phyloP scores from a whole-genome alignment of 2,329 filamentous ascomycete genomes.

The Samsoniella hepiali region DNA sequence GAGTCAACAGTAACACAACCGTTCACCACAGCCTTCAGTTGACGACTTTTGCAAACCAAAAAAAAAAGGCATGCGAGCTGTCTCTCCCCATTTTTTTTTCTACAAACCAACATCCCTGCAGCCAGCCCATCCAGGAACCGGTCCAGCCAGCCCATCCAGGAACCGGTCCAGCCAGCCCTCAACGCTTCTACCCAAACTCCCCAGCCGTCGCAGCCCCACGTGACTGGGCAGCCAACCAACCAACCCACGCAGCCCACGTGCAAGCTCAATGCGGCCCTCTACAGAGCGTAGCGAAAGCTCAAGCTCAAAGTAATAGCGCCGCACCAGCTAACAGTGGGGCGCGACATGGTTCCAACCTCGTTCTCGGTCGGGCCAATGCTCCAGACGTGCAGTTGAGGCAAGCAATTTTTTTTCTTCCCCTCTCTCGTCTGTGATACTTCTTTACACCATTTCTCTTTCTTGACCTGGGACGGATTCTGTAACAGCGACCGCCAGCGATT shows the following conservation, averaged over 20 bases:
- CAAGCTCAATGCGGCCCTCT: background rate
- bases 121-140: background rate
- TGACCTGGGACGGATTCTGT: background rate
- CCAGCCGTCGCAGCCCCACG: constrained; percentile 23
- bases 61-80: too few species aligned
- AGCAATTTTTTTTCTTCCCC: background rate
- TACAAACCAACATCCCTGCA: background rate
- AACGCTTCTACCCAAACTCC: background rate
- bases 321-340: constrained; percentile 9
- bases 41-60: too few species aligned
- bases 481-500: background rate
- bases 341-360: constrained; percentile 2
- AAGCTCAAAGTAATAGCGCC: background rate
- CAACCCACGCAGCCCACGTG: constrained; percentile 11
- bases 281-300: background rate
- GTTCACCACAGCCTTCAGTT: too few species aligned
- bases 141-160: constrained; percentile 8
- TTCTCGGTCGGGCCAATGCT: constrained; percentile 6
- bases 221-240: constrained; percentile 30
- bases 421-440: background rate
- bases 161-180: background rate
- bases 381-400: background rate
- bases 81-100: too few species aligned
- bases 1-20: too few species aligned
- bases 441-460: too few species aligned